phyloP scores from a whole-genome alignment of 75 land plant genomes.

The Pinus albicaulis region DNA sequence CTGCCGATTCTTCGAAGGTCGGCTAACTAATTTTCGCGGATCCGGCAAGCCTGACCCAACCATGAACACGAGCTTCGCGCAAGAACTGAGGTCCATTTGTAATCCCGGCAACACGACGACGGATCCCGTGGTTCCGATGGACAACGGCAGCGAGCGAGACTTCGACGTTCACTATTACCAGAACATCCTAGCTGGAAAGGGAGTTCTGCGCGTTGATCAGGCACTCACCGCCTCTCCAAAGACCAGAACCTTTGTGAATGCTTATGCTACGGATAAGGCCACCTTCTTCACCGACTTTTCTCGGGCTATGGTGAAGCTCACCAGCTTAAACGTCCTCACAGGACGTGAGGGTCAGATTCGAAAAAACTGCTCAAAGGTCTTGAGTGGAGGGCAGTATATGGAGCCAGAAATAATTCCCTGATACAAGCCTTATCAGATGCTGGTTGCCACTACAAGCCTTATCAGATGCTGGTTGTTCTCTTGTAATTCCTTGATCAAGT shows the following conservation, averaged over 20 bases:
- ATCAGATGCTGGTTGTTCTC: too few relatives aligned
- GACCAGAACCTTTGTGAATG: slow-evolving; percentile 34
- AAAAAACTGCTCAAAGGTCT: not conserved
- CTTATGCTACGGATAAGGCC: not conserved
- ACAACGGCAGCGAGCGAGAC: slow-evolving; percentile 35
- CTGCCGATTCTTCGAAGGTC: slow-evolving; percentile 33
- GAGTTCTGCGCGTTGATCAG: slow-evolving; percentile 52
- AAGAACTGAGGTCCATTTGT: slow-evolving; percentile 10
- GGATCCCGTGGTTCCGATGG: slow-evolving; percentile 30
- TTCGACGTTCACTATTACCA: slow-evolving; percentile 66
- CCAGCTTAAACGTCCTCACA: not conserved
- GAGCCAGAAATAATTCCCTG: not conserved
- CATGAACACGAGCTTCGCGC: slow-evolving; percentile 17
- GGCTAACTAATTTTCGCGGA: slow-evolving; percentile 52
- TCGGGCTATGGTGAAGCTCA: slow-evolving; percentile 6
- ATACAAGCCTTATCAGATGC: too few relatives aligned
- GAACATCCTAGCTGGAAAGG: slow-evolving; percentile 27
- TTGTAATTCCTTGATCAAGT: too few relatives aligned
- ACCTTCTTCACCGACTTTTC: not conserved
- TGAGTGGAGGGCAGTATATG: not conserved
- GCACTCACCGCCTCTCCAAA: slow-evolving; percentile 26
- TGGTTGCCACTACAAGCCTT: too few relatives aligned
- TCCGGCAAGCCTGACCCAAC: slow-evolving; percentile 30
- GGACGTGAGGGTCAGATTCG: slow-evolving; percentile 4
- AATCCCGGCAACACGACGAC: slow-evolving; percentile 4